Evolutionary conservation across 192 early-diverging fungal species (phyloP).

Genomic region (Backusella sp.): DNA sequence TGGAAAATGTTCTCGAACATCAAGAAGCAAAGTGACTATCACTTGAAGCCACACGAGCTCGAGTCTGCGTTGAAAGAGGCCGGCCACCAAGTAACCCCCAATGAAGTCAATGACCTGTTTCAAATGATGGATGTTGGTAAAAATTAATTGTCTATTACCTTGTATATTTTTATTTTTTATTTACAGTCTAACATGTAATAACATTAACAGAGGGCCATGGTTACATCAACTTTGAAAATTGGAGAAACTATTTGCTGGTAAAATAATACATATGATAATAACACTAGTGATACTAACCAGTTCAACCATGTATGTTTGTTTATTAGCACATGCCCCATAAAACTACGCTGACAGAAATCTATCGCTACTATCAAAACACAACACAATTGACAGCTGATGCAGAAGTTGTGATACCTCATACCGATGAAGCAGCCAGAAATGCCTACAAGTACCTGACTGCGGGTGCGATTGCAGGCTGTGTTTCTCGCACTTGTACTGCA

Average conservation of each 20-base stretch:
- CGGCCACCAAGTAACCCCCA: slow-evolving; percentile 56
- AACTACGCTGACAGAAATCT: slow-evolving; percentile 58
- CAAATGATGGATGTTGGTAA: slow-evolving; percentile 52
- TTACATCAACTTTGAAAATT: slow-evolving; percentile 61
- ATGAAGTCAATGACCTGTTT: slow-evolving; percentile 57
- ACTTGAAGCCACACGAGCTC: slow-evolving; percentile 57
- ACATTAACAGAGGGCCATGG: slow-evolving; percentile 46
- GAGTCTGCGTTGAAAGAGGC: slow-evolving; percentile 49
- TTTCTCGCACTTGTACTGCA: slow-evolving; percentile 68
- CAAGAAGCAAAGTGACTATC: slow-evolving; percentile 55
- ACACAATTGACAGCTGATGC: slow-evolving; percentile 63
- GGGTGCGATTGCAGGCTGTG: slow-evolving; percentile 70
- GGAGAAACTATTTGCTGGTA: slow-evolving; percentile 60
- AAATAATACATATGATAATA: not conserved
- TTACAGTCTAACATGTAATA: not conserved
- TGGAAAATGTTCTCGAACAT: slow-evolving; percentile 62
- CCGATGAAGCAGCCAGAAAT: slow-evolving; percentile 39
- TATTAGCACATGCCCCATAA: slow-evolving; percentile 56
- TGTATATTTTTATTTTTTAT: not conserved
- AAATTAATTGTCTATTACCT: not conserved
- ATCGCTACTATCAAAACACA: slow-evolving; percentile 54
- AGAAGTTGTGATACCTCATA: slow-evolving; percentile 60
- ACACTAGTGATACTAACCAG: not conserved
- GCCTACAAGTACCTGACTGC: slow-evolving; percentile 63
- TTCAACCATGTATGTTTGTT: slow-evolving; percentile 19